Percentiles rank a stretch among this genome's conserved stretches.
Conservation (phyloP, 2,329 filamentous ascomycete species). For the Neonectria coccinea region DNA sequence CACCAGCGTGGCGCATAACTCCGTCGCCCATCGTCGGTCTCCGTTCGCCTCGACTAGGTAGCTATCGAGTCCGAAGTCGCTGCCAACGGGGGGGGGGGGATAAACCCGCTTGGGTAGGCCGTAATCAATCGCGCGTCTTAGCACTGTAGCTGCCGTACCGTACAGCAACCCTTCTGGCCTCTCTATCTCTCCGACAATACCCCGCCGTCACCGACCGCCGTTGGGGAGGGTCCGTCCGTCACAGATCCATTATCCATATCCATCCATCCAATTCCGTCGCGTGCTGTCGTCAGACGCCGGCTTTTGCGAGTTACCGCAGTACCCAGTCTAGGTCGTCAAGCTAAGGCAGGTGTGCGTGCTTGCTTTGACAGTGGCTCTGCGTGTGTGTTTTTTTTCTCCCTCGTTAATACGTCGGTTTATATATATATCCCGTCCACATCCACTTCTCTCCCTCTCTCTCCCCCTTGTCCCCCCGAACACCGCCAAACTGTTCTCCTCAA, state of each 20-base stretch:
- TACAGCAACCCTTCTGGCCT: too few species aligned
- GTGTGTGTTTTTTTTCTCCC: constrained; percentile 4
- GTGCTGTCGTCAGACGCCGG: constrained; percentile 3
- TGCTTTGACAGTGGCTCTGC: background rate
- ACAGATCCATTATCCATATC: constrained; percentile 15
- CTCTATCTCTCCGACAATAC: constrained; percentile 29
- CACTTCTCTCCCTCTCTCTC: background rate
- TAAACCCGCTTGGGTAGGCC: background rate
- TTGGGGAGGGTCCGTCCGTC: constrained; percentile 10
- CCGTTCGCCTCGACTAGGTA: background rate
- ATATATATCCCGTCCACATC: constrained; percentile 22
- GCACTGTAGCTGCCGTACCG: constrained; percentile 13
- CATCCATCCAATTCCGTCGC: constrained; percentile 26
- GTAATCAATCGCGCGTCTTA: constrained; percentile 23
- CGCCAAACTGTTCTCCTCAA: constrained; percentile 94
- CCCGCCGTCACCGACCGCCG: constrained; percentile 22
- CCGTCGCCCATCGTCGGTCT: constrained; percentile 12
- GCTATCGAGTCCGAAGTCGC: constrained; percentile 19
- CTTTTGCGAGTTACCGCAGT: background rate
- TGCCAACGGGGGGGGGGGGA: background rate
- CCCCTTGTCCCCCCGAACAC: constrained; percentile 30
- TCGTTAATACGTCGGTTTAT: constrained; percentile 2
- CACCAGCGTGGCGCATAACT: constrained; percentile 15
- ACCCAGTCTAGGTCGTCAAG: background rate
- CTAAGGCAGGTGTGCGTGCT: background rate